Evolutionary conservation across 164 flowering plant species (phyloP).

Genomic region (Stephania cephalantha): DNA sequence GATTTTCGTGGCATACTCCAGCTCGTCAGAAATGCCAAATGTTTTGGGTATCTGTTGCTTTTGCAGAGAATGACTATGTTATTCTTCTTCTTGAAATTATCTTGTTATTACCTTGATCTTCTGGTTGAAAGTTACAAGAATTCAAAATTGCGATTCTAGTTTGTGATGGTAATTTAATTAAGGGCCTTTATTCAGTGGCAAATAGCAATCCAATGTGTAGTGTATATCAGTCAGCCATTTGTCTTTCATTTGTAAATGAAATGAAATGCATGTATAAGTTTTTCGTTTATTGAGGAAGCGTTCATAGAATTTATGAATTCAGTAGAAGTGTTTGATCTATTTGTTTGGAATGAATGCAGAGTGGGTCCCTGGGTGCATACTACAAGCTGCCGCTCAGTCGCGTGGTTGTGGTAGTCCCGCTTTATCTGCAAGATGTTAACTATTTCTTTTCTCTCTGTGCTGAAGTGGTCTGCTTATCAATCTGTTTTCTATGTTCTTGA

Average conservation of each 20-base stretch:
- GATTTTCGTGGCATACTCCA: not conserved
- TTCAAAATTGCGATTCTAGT: not conserved
- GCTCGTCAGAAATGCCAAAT: not conserved
- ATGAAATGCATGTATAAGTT: not conserved
- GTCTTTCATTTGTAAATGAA: not conserved
- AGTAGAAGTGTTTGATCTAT: not conserved
- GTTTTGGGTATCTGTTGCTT: not conserved
- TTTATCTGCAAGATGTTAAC: not conserved
- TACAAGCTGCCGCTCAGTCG: conserved; percentile 92
- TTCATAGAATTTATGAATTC: not conserved
- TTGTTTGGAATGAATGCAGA: conserved; percentile 28
- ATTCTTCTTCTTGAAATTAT: too few relatives aligned
- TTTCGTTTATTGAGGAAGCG: not conserved
- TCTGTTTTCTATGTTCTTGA: not conserved
- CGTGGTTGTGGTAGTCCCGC: conserved; percentile 62
- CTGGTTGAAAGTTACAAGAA: not conserved
- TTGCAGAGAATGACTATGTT: not conserved
- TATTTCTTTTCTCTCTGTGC: not conserved
- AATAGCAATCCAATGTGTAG: not conserved
- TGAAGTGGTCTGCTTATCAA: not conserved
- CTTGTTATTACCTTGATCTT: not conserved
- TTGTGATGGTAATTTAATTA: not conserved
- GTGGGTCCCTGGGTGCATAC: conserved; percentile 90
- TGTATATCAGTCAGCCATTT: not conserved
- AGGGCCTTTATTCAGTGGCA: not conserved